A percentile compares a stretch with the other conserved stretches of the same genome.
These are phyloP conservation scores for Wickerhamiella nectarea DNA, from an alignment of 805 yeast genomes.

Conservation along the genomic window DNA sequence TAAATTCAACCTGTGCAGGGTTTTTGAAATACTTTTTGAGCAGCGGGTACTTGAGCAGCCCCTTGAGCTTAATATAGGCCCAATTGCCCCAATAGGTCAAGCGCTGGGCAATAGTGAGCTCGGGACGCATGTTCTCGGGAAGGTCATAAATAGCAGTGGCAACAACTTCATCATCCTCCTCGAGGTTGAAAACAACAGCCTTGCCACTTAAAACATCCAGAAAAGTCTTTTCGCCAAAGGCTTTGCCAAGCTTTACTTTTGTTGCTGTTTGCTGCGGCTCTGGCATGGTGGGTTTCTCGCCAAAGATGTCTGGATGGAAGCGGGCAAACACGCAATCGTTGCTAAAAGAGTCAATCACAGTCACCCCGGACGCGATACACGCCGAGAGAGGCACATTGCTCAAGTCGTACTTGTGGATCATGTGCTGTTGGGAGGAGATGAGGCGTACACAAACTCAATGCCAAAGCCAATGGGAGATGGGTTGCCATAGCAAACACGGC, in stretches of 20 bases:
- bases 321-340: neutral
- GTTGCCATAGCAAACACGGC: conserved; percentile 18
- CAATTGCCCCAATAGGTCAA: neutral
- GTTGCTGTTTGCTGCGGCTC: neutral
- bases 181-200: neutral
- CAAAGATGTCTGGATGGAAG: neutral
- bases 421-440: neutral
- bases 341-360: neutral
- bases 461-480: conserved; percentile 16
- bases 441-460: conserved; percentile 15
- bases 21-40: neutral
- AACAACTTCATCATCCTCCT: neutral
- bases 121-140: neutral
- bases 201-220: neutral
- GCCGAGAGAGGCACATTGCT: neutral
- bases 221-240: neutral
- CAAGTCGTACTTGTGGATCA: neutral
- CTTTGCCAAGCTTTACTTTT: too few species aligned
- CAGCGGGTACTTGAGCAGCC: neutral
- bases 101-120: neutral
- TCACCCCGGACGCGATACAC: neutral
- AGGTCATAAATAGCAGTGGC: neutral
- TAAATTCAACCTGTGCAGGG: neutral
- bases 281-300: neutral
- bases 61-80: neutral